Conservation (phyloP, 441 rosid genomes). For the Arabidopsis lyrata region DNA sequence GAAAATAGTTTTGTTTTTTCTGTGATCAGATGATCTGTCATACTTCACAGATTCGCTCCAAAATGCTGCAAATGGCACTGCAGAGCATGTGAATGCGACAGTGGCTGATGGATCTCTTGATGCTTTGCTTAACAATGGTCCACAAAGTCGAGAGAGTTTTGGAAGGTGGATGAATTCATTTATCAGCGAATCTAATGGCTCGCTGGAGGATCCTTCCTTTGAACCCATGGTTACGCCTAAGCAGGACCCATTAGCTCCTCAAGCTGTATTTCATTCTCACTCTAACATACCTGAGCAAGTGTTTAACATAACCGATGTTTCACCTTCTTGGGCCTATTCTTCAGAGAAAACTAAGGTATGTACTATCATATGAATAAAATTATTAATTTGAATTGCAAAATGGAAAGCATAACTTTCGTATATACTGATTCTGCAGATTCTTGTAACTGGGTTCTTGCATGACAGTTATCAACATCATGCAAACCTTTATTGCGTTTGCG, state of each 20-base stretch:
- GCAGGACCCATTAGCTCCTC: slow-evolving; percentile 52
- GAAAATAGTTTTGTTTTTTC: slow-evolving; percentile 13
- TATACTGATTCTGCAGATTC: slow-evolving; percentile 63
- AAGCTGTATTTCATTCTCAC: slow-evolving; percentile 48
- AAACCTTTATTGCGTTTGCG: slow-evolving; percentile 76
- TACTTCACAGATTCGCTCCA: slow-evolving; percentile 56
- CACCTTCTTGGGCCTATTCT: slow-evolving; percentile 84
- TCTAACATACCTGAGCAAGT: slow-evolving; percentile 55
- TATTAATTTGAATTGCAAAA: neutral
- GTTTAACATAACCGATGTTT: slow-evolving; percentile 79
- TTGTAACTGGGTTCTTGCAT: slow-evolving; percentile 75
- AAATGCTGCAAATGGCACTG: slow-evolving; percentile 43
- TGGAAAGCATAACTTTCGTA: neutral
- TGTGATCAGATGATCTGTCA: slow-evolving; percentile 59
- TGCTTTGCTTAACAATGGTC: slow-evolving; percentile 56
- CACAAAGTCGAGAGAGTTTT: slow-evolving; percentile 86
- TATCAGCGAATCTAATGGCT: slow-evolving; percentile 58
- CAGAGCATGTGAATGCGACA: slow-evolving; percentile 55
- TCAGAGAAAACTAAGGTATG: slow-evolving; percentile 79
- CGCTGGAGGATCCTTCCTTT: slow-evolving; percentile 53
- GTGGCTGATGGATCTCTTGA: slow-evolving; percentile 51
- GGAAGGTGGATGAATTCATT: slow-evolving; percentile 80
- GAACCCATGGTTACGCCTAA: slow-evolving; percentile 55
- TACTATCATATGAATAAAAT: neutral
- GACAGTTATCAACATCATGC: slow-evolving; percentile 63